Evolutionary conservation across 1,139 yeast genomes (phyloP), one percentile per base, ranked within the genome.

Genomic region (Sugiyamaella xylanicola): DNA sequence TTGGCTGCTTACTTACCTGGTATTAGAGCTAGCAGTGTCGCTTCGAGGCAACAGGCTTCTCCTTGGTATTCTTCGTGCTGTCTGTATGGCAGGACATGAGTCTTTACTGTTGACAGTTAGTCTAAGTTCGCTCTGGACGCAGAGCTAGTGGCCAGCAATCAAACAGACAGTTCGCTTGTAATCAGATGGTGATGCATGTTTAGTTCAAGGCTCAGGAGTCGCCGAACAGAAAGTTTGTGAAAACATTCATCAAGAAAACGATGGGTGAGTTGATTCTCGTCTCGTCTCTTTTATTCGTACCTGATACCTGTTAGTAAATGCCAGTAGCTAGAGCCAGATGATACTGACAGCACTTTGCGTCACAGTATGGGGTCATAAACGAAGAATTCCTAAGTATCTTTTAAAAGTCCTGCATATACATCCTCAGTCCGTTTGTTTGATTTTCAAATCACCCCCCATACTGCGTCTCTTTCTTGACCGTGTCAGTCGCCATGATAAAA

Each of bases 341-440:
- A n/a, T n/a, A n/a, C n/a, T n/a, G n/a, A n/a, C n/a, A n/a, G n/a
- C n/a, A n/a, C n/a, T n/a, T n/a, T n/a, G n/a, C n/a, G n/a, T n/a
- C n/a, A n/a, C n/a, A n/a, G 20, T 7, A 36, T 47, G 29, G 52
- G 69, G 75, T 80, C 84, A 81, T 80, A 79, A 81, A 81, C 84
- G 85, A 80, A 80, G 84, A 81, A 81, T 79, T 80, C 84, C 84
- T 79, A 72, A 66, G 70, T 70, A 72, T 63, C 45, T 41, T 66
- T 68, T 77, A 20, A 37, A 32, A 48, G 56, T 54, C 56, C 57
- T 54, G 57, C 57, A 54, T 54, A 51, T 54, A 48, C 52, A 48
- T 48, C 52, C 52, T 48, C 52, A 48, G 51, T 48, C 44, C 51
- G 20, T 36, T 48, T 48, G 52, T 40, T 48, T 48, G 29, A n/a